Conservation (phyloP, 495 filamentous ascomycete species). For the Lophium mytilinum region DNA sequence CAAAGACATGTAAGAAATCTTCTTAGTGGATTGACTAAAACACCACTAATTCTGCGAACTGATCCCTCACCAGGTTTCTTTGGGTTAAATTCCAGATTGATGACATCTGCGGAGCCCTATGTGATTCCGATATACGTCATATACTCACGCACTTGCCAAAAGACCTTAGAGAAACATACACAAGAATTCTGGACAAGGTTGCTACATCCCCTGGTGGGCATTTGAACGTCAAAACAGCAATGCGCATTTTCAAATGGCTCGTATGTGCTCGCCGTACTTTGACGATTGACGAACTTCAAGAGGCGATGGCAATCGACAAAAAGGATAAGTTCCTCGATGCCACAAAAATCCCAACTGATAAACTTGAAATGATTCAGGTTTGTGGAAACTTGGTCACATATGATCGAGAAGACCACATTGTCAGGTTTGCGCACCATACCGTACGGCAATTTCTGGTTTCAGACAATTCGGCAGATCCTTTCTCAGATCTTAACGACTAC, state of each 20-base stretch:
- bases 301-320: slow-evolving; percentile 18
- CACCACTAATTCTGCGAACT: too few relatives aligned
- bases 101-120: slow-evolving; percentile 15
- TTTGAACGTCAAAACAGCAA: slow-evolving; percentile 4
- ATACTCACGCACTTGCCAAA: slow-evolving; percentile 14
- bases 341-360: slow-evolving; percentile 1
- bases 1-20: slow-evolving; percentile 14
- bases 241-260: slow-evolving; percentile 20
- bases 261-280: slow-evolving; percentile 18
- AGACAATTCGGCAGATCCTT: not conserved
- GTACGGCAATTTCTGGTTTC: slow-evolving; percentile 18
- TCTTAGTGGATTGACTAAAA: too few relatives aligned
- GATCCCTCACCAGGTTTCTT: too few relatives aligned
- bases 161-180: slow-evolving; percentile 21
- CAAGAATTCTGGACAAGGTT: slow-evolving; percentile 11
- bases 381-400: slow-evolving; percentile 21
- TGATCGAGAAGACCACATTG: slow-evolving; percentile 14
- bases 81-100: slow-evolving; percentile 24
- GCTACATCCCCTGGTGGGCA: not conserved
- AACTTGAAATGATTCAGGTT: slow-evolving; percentile 1
- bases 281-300: slow-evolving; percentile 16
- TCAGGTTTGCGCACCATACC: slow-evolving; percentile 24
- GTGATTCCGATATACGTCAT: slow-evolving; percentile 12
- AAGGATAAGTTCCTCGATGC: slow-evolving; percentile 6
- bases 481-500: not conserved